Evolutionary conservation across 768 basidiomycete species (phyloP), one percentile per base, ranked within the genome.

Genomic region (Leccinum sublutescens): DNA sequence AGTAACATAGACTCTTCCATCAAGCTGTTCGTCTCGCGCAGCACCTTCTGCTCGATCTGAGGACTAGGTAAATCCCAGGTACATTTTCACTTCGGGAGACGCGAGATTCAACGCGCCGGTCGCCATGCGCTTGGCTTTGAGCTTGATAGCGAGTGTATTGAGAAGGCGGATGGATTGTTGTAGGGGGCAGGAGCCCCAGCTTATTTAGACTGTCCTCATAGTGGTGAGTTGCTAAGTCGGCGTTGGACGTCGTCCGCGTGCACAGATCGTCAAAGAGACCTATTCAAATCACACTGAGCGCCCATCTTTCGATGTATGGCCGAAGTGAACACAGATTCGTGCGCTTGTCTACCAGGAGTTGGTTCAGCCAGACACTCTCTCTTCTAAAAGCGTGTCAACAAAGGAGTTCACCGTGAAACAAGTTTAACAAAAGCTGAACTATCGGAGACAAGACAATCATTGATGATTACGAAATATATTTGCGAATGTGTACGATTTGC

Each of bases 81-180:
- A 87, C 61, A 99, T 98, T 73, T 95, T 97, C 73, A 99, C 91
- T 79, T 99, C 97, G 0, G 97, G 95, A 0, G 96, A 98, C 1
- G 97, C 96, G 25, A 98, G 86, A 60, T 98, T 98, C 43, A 98
- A 82, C 10, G 97, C 97, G 19, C 97, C 97, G 1, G 94, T 94
- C 19, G 82, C 86, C 92, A 98, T 98, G 17, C 97, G 83, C 27
- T 81, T 83, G 5, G 84, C 88, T 69, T 86, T 92, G 55, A 99
- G 80, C 66, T 95, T 91, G 70, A 83, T 82, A 0, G 96, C 95
- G 5, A 99, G 81, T 0, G 79, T 68, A 71, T 99, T 98, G 54
- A 99, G 85, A 1, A 98, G 80, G 1, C 95, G 87, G 52, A 98
- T 93, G 60, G 88, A 86, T 56, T 85, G 29, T 31, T 31, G 29